These are phyloP conservation scores for Puccinia polysora DNA, from an alignment of 1,284 basidiomycete genomes.

Conservation along the genomic window DNA sequence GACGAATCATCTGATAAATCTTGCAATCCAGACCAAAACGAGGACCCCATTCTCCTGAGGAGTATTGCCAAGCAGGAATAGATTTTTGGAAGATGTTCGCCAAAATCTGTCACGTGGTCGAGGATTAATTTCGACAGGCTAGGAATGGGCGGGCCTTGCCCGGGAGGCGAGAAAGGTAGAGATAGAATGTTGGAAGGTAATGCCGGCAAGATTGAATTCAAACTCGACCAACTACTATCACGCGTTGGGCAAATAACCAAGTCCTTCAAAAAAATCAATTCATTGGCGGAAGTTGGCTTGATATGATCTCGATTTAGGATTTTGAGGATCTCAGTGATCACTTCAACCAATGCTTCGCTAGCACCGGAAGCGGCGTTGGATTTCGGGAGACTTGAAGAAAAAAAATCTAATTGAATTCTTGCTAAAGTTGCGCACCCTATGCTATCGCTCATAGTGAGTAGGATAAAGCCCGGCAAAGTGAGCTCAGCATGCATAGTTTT, in stretches of 20 bases:
- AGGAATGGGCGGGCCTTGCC: neutral
- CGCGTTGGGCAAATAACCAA: constrained; percentile 28
- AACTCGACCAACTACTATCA: constrained; percentile 32
- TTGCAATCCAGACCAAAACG: constrained; percentile 24
- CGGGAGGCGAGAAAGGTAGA: neutral
- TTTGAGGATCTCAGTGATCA: constrained; percentile 13
- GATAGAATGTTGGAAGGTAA: constrained; percentile 7
- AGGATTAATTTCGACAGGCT: constrained; percentile 23
- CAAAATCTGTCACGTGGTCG: constrained; percentile 32
- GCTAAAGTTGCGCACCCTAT: constrained; percentile 24
- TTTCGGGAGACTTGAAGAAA: neutral
- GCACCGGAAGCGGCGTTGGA: neutral
- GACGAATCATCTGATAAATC: neutral
- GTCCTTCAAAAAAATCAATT: neutral
- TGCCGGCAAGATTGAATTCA: constrained; percentile 27
- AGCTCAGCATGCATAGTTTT: neutral
- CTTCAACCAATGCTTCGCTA: constrained; percentile 12
- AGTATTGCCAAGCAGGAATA: constrained; percentile 32
- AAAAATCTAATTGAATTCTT: constrained; percentile 25
- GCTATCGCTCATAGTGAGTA: constrained; percentile 35
- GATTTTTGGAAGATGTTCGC: constrained; percentile 19
- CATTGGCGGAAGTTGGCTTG: neutral
- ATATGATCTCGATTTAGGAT: constrained; percentile 25
- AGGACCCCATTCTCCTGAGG: constrained; percentile 9
- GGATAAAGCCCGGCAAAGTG: constrained; percentile 30